These are phyloP conservation scores for Paspalum vaginatum DNA, from an alignment of 176 grass and related monocot species.

Conservation along the genomic window DNA sequence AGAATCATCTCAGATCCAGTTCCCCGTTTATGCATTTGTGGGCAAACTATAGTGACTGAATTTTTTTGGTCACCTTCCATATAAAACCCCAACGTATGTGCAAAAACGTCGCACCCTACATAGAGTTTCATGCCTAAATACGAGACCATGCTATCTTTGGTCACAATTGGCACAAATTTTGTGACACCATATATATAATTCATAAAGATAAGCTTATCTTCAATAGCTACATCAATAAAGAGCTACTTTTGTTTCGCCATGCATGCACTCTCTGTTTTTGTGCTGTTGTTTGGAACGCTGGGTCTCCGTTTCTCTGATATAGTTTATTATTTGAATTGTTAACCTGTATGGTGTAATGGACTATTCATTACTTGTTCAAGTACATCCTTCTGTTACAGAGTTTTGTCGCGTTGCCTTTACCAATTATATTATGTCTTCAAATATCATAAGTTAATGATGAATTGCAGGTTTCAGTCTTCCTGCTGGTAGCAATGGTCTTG, in stretches of 20 bases:
- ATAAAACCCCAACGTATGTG: not conserved
- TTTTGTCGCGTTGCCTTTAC: not conserved
- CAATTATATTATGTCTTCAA: conserved; percentile 17
- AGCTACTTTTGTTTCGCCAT: not conserved
- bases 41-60: not conserved
- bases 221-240: conserved; percentile 5
- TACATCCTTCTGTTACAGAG: not conserved
- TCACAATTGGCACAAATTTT: not conserved
- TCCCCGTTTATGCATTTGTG: not conserved
- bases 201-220: not conserved
- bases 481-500: conserved; percentile 73
- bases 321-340: conserved; percentile 7
- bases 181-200: not conserved
- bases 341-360: not conserved
- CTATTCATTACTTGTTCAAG: not conserved
- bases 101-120: not conserved
- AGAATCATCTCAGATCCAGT: not conserved
- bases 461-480: conserved; percentile 80
- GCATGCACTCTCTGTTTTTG: not conserved
- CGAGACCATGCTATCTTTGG: not conserved
- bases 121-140: not conserved
- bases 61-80: not conserved
- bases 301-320: not conserved
- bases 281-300: not conserved
- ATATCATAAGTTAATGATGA: conserved; percentile 18